phyloP scores from a whole-genome alignment of 352 stramenopile species.

The Phytophthora colocasiae region DNA sequence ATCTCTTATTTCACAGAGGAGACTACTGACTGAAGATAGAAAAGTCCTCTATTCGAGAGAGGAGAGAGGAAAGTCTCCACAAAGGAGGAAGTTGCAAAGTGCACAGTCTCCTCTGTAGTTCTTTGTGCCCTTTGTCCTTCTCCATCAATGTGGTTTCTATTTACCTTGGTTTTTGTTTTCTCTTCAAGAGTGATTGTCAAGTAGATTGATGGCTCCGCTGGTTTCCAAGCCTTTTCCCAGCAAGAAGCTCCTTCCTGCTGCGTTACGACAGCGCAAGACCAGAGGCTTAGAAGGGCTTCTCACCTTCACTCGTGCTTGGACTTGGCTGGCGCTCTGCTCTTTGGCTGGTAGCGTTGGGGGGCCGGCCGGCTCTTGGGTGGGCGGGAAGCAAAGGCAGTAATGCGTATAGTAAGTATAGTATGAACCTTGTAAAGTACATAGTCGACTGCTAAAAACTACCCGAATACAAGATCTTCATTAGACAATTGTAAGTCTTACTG shows the following conservation, averaged over 20 bases:
- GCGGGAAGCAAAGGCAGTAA: constrained; percentile 27
- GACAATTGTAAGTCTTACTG: not conserved
- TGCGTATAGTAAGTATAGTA: constrained; percentile 29
- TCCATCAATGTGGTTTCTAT: constrained; percentile 22
- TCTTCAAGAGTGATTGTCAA: not conserved
- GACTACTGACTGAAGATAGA: not conserved
- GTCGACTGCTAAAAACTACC: constrained; percentile 24
- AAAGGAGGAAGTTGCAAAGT: constrained; percentile 8
- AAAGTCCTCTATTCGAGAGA: not conserved
- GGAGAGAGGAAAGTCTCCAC: not conserved
- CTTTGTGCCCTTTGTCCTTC: constrained; percentile 11
- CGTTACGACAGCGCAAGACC: not conserved
- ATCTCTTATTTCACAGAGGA: not conserved
- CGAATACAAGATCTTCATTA: constrained; percentile 1
- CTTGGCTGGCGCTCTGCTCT: constrained; percentile 20
- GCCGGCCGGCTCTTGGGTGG: constrained; percentile 17
- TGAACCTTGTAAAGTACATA: constrained; percentile 15
- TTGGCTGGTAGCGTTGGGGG: constrained; percentile 19
- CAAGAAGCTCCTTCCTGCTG: not conserved
- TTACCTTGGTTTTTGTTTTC: not conserved
- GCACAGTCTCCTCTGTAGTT: not conserved
- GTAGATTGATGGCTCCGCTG: constrained; percentile 29
- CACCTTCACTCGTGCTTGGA: not conserved
- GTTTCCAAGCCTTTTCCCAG: constrained; percentile 23
- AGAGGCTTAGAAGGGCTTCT: not conserved